phyloP scores from a whole-genome alignment of 75 land plant species.

The Sequoia sempervirens region DNA sequence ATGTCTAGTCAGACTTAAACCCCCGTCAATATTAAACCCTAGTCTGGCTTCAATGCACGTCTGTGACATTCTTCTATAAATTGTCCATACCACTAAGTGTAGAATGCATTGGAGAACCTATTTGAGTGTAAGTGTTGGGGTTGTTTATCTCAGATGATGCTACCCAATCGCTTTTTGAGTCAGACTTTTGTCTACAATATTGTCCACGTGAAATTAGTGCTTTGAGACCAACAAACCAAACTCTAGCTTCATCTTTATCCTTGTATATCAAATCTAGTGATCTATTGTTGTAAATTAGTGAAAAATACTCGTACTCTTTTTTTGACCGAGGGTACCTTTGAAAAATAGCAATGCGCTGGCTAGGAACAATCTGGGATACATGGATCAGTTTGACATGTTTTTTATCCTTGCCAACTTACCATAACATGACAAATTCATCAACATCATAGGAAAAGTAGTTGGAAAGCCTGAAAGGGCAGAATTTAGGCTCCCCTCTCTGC shows the following conservation, averaged over 20 bases:
- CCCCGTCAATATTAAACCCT: too few relatives aligned
- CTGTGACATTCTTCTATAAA: conserved; percentile 48
- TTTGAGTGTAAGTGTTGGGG: conserved; percentile 34
- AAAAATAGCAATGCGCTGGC: too few relatives aligned
- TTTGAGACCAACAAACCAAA: conserved; percentile 92
- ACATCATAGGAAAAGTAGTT: too few relatives aligned
- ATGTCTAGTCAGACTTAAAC: too few relatives aligned
- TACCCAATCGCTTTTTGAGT: conserved; percentile 41
- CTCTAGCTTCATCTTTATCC: conserved; percentile 98
- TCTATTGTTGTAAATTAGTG: conserved; percentile 48
- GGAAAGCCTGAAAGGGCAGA: too few relatives aligned
- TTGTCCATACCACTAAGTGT: conserved; percentile 45
- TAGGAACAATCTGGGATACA: too few relatives aligned
- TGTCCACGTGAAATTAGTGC: conserved; percentile 71
- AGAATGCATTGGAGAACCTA: conserved; percentile 36
- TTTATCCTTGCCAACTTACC: too few relatives aligned
- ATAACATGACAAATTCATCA: too few relatives aligned
- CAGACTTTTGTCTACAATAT: conserved; percentile 43
- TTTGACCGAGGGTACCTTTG: conserved; percentile 73
- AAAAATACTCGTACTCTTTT: conserved; percentile 75
- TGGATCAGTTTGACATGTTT: too few relatives aligned
- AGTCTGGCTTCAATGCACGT: too few relatives aligned
- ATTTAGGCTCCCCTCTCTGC: too few relatives aligned
- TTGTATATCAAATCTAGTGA: conserved; percentile 92
- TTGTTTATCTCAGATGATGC: conserved; percentile 52